Percentiles rank a stretch among this genome's conserved stretches.
Evolutionary conservation across 2,329 filamentous ascomycete species (phyloP).

Genomic region (Stachybotrys chartarum): DNA sequence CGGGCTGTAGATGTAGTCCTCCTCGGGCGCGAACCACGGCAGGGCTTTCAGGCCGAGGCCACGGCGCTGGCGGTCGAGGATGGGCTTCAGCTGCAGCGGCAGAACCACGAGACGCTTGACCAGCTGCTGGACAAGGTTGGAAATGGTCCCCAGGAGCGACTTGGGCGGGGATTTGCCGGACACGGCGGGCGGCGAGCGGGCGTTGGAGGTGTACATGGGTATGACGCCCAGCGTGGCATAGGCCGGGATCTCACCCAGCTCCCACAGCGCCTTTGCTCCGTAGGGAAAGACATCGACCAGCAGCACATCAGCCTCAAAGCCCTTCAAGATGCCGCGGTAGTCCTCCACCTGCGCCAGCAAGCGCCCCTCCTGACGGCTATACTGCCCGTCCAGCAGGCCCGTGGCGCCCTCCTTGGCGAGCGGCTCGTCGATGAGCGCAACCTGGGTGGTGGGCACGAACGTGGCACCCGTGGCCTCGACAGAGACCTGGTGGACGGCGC

Average conservation of each 20-base stretch:
- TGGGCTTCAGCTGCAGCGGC: constrained; percentile 17
- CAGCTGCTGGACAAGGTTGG: constrained; percentile 19
- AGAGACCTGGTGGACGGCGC: constrained; percentile 22
- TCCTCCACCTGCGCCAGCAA: constrained; percentile 27
- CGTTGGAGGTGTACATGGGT: constrained; percentile 25
- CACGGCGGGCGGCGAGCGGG: constrained; percentile 19
- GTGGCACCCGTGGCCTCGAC: constrained; percentile 24
- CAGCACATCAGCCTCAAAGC: constrained; percentile 22
- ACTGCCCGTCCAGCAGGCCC: constrained; percentile 22
- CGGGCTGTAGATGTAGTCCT: constrained; percentile 26
- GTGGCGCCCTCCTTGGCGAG: constrained; percentile 17
- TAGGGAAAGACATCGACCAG: constrained; percentile 30
- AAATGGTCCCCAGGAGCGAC: constrained; percentile 14
- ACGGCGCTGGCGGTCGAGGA: constrained; percentile 22
- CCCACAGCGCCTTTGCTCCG: constrained; percentile 25
- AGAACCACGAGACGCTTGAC: constrained; percentile 17
- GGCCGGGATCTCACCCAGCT: constrained; percentile 23
- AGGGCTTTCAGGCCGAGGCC: constrained; percentile 18
- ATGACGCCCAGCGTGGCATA: constrained; percentile 32
- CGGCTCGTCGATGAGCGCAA: constrained; percentile 21
- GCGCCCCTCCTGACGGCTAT: constrained; percentile 15
- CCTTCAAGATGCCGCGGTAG: constrained; percentile 21
- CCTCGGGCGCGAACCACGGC: constrained; percentile 19
- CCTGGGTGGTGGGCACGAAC: constrained; percentile 22
- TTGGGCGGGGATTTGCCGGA: constrained; percentile 23